Percentiles rank a stretch among this genome's conserved stretches.
phyloP scores from a whole-genome alignment of 352 stramenopile genomes.

The Sclerospora graminicola region DNA sequence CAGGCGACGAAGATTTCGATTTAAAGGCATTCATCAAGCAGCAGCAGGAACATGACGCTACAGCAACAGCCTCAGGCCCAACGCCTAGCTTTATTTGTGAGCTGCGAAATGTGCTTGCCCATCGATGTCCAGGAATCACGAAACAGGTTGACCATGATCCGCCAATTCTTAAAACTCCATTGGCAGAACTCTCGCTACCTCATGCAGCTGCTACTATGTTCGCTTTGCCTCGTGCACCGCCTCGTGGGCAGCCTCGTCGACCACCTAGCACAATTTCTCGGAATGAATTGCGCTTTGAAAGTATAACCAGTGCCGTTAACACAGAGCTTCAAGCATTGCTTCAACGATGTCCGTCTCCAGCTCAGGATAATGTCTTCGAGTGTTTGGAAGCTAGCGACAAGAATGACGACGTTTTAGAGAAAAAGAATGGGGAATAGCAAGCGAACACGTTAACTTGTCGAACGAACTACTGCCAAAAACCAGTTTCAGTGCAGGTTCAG shows the following conservation, averaged over 20 bases:
- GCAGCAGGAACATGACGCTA: slow-evolving; percentile 15
- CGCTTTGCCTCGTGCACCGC: slow-evolving; percentile 7
- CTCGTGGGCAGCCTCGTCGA: slow-evolving; percentile 1
- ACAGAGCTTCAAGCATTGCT: too few relatives aligned
- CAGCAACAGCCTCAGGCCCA: slow-evolving; percentile 1
- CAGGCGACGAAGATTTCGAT: slow-evolving; percentile 52
- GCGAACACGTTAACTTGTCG: too few relatives aligned
- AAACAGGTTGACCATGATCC: slow-evolving; percentile 38
- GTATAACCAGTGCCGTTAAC: too few relatives aligned
- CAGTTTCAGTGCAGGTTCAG: too few relatives aligned
- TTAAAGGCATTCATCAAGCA: slow-evolving; percentile 33
- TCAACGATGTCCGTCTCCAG: too few relatives aligned
- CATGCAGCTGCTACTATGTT: not conserved
- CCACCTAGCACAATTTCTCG: not conserved
- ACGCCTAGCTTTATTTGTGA: slow-evolving; percentile 37
- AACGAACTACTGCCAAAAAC: too few relatives aligned
- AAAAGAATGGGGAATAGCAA: too few relatives aligned
- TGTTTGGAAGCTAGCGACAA: too few relatives aligned
- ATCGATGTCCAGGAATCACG: slow-evolving; percentile 21
- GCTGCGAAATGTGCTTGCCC: slow-evolving; percentile 41
- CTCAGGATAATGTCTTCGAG: too few relatives aligned
- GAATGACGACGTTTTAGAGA: too few relatives aligned
- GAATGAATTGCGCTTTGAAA: too few relatives aligned
- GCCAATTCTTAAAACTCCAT: not conserved
- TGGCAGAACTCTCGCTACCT: slow-evolving; percentile 1